phyloP scores from a whole-genome alignment of 371 early-diverging fungal genomes.

The Sporodiniella umbellata region DNA sequence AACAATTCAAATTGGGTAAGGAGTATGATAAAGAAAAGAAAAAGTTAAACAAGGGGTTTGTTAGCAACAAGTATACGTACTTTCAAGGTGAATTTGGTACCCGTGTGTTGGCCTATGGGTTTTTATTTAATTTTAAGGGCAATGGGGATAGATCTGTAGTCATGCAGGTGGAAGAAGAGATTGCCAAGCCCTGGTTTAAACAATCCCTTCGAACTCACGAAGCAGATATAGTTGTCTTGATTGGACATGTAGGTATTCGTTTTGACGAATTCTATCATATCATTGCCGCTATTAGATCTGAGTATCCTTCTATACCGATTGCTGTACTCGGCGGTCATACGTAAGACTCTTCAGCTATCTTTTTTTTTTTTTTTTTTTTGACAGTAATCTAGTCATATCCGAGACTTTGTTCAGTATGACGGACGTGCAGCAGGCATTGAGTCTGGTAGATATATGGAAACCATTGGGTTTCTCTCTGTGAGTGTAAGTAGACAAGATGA shows the following conservation, averaged over 20 bases:
- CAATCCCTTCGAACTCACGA: slow-evolving; percentile 42
- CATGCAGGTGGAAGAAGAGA: slow-evolving; percentile 43
- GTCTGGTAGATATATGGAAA: slow-evolving; percentile 59
- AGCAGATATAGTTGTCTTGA: slow-evolving; percentile 51
- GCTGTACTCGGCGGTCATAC: slow-evolving; percentile 58
- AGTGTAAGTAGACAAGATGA: slow-evolving; percentile 17
- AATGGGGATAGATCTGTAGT: slow-evolving; percentile 39
- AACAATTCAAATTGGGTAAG: slow-evolving; percentile 47
- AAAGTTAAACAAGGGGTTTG: neutral
- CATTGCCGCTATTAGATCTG: slow-evolving; percentile 49
- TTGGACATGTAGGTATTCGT: slow-evolving; percentile 54
- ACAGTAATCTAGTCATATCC: too few relatives aligned
- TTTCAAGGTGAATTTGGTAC: slow-evolving; percentile 57
- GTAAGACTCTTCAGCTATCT: slow-evolving; percentile 2
- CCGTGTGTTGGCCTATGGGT: slow-evolving; percentile 56
- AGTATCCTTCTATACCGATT: slow-evolving; percentile 51
- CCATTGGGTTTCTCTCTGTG: slow-evolving; percentile 59
- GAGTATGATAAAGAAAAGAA: neutral
- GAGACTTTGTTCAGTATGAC: slow-evolving; percentile 55
- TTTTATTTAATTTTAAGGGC: slow-evolving; percentile 49
- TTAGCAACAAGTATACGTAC: slow-evolving; percentile 35
- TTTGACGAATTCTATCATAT: slow-evolving; percentile 44
- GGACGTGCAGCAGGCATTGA: slow-evolving; percentile 52
- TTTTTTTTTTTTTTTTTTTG: neutral
- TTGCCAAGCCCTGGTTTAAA: slow-evolving; percentile 55